These are phyloP conservation scores for Colletotrichum theobromicola DNA, from an alignment of 2,329 filamentous ascomycete species.

Conservation along the genomic window DNA sequence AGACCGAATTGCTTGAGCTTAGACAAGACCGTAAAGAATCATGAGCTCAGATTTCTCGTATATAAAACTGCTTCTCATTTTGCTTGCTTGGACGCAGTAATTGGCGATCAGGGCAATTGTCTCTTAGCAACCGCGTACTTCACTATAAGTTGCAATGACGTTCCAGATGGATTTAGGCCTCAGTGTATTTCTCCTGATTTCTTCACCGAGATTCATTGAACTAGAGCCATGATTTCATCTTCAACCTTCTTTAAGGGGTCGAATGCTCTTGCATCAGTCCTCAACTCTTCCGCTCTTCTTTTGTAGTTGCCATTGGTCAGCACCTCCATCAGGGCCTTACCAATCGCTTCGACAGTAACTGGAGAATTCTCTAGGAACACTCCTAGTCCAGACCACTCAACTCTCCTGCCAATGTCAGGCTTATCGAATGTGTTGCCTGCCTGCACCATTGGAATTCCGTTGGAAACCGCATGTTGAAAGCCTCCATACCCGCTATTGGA, in stretches of 20 bases:
- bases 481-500: constrained; percentile 55
- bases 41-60: fast-evolving
- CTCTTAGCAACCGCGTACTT: not conserved
- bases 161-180: not conserved
- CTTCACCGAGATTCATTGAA: fast-evolving
- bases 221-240: not conserved
- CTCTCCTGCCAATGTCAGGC: constrained; percentile 32
- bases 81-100: fast-evolving
- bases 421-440: constrained; percentile 43
- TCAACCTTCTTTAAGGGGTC: not conserved
- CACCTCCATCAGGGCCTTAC: constrained; percentile 23
- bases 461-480: constrained; percentile 47
- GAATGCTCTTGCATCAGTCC: constrained; percentile 10
- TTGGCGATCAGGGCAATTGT: not conserved
- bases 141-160: not conserved
- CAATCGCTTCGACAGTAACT: constrained; percentile 19
- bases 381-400: constrained; percentile 24
- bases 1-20: not conserved
- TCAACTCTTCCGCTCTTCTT: constrained; percentile 22
- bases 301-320: constrained; percentile 22
- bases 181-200: not conserved
- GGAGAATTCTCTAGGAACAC: constrained; percentile 34
- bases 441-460: constrained; percentile 53
- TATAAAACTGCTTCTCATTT: fast-evolving
- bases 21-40: fast-evolving